Evolutionary conservation across 768 basidiomycete genomes (phyloP), one percentile per base, ranked within the genome.

Genomic region (Bullera alba): DNA sequence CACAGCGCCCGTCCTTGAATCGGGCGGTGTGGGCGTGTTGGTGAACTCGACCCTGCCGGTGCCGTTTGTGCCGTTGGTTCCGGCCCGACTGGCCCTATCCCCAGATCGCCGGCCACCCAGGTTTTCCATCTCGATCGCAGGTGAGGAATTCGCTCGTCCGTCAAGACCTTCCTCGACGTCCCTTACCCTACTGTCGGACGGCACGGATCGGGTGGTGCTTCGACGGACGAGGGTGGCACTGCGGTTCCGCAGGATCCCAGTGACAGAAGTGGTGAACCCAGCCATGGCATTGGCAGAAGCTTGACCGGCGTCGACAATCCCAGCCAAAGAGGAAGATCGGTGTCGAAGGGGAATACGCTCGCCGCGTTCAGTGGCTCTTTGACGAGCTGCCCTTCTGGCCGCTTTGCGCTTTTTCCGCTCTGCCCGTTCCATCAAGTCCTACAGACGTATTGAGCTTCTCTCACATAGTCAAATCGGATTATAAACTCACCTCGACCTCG

Each of bases 401-500:
- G 46, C 42, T 52, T 69, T 63, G 2, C 67, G 61, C 36, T 65
- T 69, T 45, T 61, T 65, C 15, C 53, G 44, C 38, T 69, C 67
- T 6, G 58, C 58, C 30, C 61, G 54, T 56, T 63, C 55, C 57
- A 68, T 57, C 36, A 61, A 57, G 47, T 67, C 70, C 61, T 65
- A 30, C 7, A 8, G 21, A 23, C 25, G 8, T n/a, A 19, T 25
- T 54, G 42, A 50, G 53, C 43, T 27, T n/a, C n/a, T 14, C 25
- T 3, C 21, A 15, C n/a, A 32, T 8, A 46, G 5, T 15, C 29
- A 27, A 44, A 44, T 8, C 4, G 14, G 14, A 23, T n/a, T 16
- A 21, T 3, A 8, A 27, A 61, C 52, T 41, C 49, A 86, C 79
- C 60, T 86, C 83, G 42, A 87, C 77, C 56, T 85, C 84, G 25